phyloP scores from a whole-genome alignment of 2,329 filamentous ascomycete species.

The Didymella keratinophila region DNA sequence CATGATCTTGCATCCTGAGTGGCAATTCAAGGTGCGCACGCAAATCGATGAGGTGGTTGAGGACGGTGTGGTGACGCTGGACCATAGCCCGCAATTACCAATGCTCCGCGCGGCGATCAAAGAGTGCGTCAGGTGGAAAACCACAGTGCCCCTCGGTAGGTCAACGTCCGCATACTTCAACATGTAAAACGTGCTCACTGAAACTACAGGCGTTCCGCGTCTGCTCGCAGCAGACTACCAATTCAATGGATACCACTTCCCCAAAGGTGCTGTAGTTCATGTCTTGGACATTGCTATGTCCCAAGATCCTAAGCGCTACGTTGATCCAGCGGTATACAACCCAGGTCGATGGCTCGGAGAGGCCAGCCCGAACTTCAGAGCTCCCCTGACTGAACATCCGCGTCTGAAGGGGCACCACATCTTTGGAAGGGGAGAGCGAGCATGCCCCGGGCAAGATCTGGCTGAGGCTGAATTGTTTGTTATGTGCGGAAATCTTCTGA shows the following conservation, averaged over 20 bases:
- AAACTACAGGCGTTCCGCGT: constrained; percentile 51
- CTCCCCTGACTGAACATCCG: constrained; percentile 64
- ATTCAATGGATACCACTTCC: constrained; percentile 54
- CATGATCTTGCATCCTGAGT: constrained; percentile 23
- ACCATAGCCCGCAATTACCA: constrained; percentile 46
- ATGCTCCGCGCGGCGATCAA: constrained; percentile 53
- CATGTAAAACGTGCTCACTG: background rate
- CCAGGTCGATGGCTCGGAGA: constrained; percentile 68
- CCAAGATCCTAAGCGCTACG: constrained; percentile 53
- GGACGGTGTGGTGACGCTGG: constrained; percentile 7
- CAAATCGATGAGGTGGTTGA: constrained; percentile 19
- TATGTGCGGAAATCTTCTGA: constrained; percentile 8
- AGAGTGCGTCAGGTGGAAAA: constrained; percentile 43
- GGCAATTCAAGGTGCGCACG: constrained; percentile 18
- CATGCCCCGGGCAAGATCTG: too few relatives aligned
- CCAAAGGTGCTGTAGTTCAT: constrained; percentile 46
- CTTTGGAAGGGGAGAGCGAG: constrained; percentile 67
- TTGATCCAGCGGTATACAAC: constrained; percentile 64
- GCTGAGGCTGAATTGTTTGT: constrained; percentile 20
- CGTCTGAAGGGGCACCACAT: constrained; percentile 66
- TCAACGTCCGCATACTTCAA: background rate
- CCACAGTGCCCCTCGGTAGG: constrained; percentile 49
- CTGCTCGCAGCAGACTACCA: constrained; percentile 54
- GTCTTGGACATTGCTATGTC: constrained; percentile 22
- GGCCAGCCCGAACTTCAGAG: too few relatives aligned